Evolutionary conservation across 192 early-diverging fungal species (phyloP).

Genomic region (Backusella morwellensis): DNA sequence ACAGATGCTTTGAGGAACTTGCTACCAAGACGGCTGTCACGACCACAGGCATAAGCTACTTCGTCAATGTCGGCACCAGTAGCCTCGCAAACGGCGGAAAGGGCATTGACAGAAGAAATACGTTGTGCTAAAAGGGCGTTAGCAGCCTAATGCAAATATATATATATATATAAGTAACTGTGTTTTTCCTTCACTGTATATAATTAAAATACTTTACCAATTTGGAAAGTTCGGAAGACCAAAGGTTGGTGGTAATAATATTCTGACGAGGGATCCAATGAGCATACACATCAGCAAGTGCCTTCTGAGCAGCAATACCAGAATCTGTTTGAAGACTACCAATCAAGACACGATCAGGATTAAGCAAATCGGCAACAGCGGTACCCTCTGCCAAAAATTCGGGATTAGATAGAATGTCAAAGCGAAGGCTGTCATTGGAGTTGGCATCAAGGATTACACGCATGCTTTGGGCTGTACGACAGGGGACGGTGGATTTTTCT

Average conservation of each 20-base stretch:
- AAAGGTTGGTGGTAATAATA: slow-evolving; percentile 87
- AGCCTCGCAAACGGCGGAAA: slow-evolving; percentile 89
- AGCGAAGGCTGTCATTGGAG: slow-evolving; percentile 59
- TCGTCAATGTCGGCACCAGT: slow-evolving; percentile 88
- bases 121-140: slow-evolving; percentile 94
- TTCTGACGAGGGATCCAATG: slow-evolving; percentile 81
- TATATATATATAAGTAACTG: no score
- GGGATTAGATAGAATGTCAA: slow-evolving; percentile 92
- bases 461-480: slow-evolving; percentile 84
- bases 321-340: slow-evolving; percentile 70
- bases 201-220: slow-evolving; percentile 47
- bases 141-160: slow-evolving; percentile 55
- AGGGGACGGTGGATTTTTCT: slow-evolving; percentile 94
- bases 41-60: slow-evolving; percentile 85
- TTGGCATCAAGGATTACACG: slow-evolving; percentile 79
- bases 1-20: slow-evolving; percentile 89
- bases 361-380: slow-evolving; percentile 75
- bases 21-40: slow-evolving; percentile 82
- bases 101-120: slow-evolving; percentile 87
- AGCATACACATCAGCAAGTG: slow-evolving; percentile 72
- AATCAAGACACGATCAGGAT: slow-evolving; percentile 89
- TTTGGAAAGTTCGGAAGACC: slow-evolving; percentile 94
- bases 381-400: slow-evolving; percentile 96
- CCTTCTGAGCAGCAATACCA: slow-evolving; percentile 70
- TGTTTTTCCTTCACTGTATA: not conserved